Evolutionary conservation across 73 alveolate species (phyloP), one percentile per base, ranked within the genome.

Genomic region (Paramecium primaurelia): DNA sequence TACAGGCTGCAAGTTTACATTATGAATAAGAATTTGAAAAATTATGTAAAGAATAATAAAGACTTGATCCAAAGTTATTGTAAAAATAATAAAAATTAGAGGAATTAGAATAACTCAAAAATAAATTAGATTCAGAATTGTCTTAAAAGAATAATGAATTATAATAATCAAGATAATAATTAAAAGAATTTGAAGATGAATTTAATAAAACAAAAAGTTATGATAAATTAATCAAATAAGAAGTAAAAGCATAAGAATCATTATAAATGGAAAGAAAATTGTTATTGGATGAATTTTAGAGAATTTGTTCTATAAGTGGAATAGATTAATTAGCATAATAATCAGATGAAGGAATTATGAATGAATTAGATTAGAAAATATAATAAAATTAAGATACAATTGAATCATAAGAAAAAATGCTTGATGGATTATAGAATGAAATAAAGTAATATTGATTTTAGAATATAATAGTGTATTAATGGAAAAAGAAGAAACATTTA

Each of bases 341-440:
- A 26, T 37, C 58, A 6, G 87, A 73, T 73, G 87, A 40, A 44
- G 58, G 73, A 32, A 20, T 49, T 26, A 80, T 45, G 47, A 42
- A 80, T 44, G 91, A 80, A 22, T 32, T 45, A 26, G 91, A 80
- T 80, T 26, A 45, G n/a, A 80, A 80, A 80, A 45, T 45, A 0
- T 26, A 80, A 80, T 80, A 80, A 49, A 80, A 80, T 80, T 80
- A 80, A 80, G 77, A 80, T 16, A 80, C 91, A 28, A 80, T 80
- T 45, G 91, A 80, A 28, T 49, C 71, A 4, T 45, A 80, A 26
- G 91, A 80, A 8, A 28, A 45, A 36, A 42, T 80, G 47, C 38
- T 80, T 8, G 91, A 80, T 49, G 44, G 75, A 20, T 80, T 80
- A 49, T 49, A 80, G 58, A 32, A 22, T 22, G 91, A 80, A 45